Conservation (phyloP, 768 basidiomycete genomes). For the Phylloporus scabripes region DNA sequence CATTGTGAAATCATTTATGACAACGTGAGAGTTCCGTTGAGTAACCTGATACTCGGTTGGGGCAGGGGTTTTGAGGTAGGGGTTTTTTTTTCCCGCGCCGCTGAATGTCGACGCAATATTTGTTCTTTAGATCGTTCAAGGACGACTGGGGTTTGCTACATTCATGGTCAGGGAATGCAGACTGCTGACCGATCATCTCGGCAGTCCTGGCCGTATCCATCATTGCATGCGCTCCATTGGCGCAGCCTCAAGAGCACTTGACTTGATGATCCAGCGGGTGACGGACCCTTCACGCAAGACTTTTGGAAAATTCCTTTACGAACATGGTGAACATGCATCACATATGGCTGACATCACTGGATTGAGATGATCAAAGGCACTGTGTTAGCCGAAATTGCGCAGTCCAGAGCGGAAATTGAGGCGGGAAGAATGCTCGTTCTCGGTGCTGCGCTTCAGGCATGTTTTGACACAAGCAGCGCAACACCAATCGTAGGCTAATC, state of each 20-base stretch:
- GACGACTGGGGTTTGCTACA: slow-evolving; percentile 73
- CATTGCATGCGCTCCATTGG: slow-evolving; percentile 99
- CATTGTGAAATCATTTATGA: slow-evolving; percentile 95
- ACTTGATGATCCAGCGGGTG: slow-evolving; percentile 83
- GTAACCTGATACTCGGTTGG: slow-evolving; percentile 86
- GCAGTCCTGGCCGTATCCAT: slow-evolving; percentile 89
- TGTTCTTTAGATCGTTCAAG: slow-evolving; percentile 78
- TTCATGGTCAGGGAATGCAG: background rate
- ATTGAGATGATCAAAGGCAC: slow-evolving; percentile 49
- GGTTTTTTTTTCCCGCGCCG: background rate
- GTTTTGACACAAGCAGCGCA: slow-evolving; percentile 3
- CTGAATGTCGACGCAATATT: background rate
- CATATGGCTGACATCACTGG: background rate
- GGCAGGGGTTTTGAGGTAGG: slow-evolving; percentile 88
- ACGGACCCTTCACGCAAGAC: slow-evolving; percentile 91
- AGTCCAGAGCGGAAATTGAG: slow-evolving; percentile 92
- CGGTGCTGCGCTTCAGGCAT: slow-evolving; percentile 82
- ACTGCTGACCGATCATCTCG: background rate
- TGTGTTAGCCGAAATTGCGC: slow-evolving; percentile 85
- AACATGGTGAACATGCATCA: slow-evolving; percentile 62
- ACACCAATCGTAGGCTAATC: slow-evolving; percentile 1
- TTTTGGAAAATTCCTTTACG: slow-evolving; percentile 86
- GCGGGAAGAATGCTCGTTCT: slow-evolving; percentile 80
- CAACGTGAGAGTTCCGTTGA: slow-evolving; percentile 83
- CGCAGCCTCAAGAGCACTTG: slow-evolving; percentile 75